Evolutionary conservation across 2,329 filamentous ascomycete species (phyloP).

Genomic region (Alternaria angustiovoidea): DNA sequence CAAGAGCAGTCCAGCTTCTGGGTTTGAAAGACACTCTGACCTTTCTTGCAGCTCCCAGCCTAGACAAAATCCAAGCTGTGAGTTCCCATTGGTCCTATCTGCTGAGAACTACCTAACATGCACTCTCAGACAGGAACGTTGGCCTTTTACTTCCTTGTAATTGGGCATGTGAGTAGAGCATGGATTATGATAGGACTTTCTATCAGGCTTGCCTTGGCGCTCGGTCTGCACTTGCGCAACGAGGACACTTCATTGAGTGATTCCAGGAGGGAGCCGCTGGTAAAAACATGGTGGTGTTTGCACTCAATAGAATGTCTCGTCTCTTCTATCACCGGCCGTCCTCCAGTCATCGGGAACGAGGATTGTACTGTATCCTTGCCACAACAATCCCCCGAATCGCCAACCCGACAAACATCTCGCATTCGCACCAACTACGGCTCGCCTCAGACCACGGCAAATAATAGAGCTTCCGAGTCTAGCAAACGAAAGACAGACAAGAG

Average conservation of each 20-base stretch:
- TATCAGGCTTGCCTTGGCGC: constrained; percentile 47
- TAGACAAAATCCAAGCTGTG: constrained; percentile 51
- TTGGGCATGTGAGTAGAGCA: constrained; percentile 38
- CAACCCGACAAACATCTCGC: constrained; percentile 1
- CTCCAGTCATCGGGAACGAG: constrained; percentile 44
- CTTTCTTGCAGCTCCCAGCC: constrained; percentile 41
- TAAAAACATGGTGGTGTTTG: constrained; percentile 52
- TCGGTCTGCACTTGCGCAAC: constrained; percentile 52
- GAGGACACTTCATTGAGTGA: constrained; percentile 32
- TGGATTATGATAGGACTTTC: constrained; percentile 51
- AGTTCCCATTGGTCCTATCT: constrained; percentile 29
- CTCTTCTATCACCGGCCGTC: constrained; percentile 50
- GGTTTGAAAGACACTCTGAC: constrained; percentile 27
- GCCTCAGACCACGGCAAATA: constrained; percentile 2
- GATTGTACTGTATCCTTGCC: constrained; percentile 46
- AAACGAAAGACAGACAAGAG: background rate
- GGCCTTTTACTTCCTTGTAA: constrained; percentile 36
- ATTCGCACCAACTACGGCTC: constrained; percentile 4
- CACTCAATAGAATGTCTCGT: constrained; percentile 50
- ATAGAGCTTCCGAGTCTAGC: background rate
- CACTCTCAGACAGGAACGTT: constrained; percentile 30
- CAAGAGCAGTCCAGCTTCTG: constrained; percentile 36
- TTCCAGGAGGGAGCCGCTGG: constrained; percentile 43
- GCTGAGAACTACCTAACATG: constrained; percentile 11
- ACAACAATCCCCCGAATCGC: background rate